These are phyloP conservation scores for Acacia crassicarpa DNA, from an alignment of 306 rosid species.

Conservation along the genomic window DNA sequence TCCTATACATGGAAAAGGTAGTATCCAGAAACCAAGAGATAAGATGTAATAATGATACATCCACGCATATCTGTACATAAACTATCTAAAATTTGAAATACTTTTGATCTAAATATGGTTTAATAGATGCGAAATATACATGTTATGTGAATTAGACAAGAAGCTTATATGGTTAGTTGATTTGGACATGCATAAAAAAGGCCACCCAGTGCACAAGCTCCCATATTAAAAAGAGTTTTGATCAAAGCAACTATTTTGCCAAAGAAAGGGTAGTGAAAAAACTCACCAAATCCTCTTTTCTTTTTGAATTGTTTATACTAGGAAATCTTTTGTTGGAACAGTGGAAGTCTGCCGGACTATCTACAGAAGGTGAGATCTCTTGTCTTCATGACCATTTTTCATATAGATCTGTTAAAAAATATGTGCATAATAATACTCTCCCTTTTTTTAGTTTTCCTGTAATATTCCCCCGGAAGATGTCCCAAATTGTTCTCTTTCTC, in stretches of 20 bases:
- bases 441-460: background rate
- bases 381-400: background rate
- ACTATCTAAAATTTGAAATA: background rate
- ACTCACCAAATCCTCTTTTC: conserved; percentile 10
- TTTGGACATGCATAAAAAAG: background rate
- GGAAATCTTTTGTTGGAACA: conserved; percentile 75
- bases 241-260: conserved; percentile 11
- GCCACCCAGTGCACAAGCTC: too few relatives aligned
- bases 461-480: background rate
- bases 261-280: conserved; percentile 13
- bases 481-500: background rate
- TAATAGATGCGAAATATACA: conserved; percentile 16
- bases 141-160: background rate
- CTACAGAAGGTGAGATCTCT: conserved; percentile 60
- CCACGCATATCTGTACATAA: background rate
- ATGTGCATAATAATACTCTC: background rate
- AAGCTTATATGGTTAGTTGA: background rate
- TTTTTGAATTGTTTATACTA: conserved; percentile 10
- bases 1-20: background rate
- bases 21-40: background rate
- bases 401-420: conserved; percentile 4
- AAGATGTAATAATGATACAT: background rate
- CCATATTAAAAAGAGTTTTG: background rate
- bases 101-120: background rate
- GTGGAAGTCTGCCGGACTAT: conserved; percentile 73